A percentile compares a stretch with the other conserved stretches of the same genome.
These are phyloP conservation scores for Flaveria linearis DNA, from an alignment of 129 eudicot species.

Conservation along the genomic window DNA sequence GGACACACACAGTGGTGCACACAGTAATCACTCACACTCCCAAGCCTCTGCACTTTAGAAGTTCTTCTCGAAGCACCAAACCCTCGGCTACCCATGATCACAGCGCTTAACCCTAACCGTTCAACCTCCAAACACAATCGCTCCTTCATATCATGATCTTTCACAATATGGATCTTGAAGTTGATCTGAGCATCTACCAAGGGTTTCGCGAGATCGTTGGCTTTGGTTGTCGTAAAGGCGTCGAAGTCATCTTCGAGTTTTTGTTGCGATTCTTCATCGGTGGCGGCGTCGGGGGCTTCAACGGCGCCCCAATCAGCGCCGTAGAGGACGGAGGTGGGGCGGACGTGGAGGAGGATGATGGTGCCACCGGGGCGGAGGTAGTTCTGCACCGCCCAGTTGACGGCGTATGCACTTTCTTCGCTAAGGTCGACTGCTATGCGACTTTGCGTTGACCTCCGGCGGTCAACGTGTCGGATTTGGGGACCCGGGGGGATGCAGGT, in stretches of 20 bases:
- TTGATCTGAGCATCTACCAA: too few relatives aligned
- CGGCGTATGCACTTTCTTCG: slow-evolving; percentile 83
- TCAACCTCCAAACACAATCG: too few relatives aligned
- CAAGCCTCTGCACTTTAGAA: slow-evolving; percentile 55
- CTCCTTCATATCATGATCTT: too few relatives aligned
- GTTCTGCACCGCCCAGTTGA: slow-evolving; percentile 78
- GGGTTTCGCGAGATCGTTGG: too few relatives aligned
- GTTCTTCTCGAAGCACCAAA: too few relatives aligned
- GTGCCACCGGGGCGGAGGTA: slow-evolving; percentile 79
- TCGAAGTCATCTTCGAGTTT: too few relatives aligned
- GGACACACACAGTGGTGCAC: slow-evolving; percentile 87
- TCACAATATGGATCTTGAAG: too few relatives aligned
- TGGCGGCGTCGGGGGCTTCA: slow-evolving; percentile 22
- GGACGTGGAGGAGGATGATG: slow-evolving; percentile 79
- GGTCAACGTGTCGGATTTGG: slow-evolving; percentile 44
- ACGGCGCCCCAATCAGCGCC: slow-evolving; percentile 82
- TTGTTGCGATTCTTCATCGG: too few relatives aligned
- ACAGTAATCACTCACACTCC: slow-evolving; percentile 84
- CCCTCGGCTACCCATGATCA: too few relatives aligned
- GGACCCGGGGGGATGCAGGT: slow-evolving; percentile 68
- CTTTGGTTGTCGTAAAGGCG: too few relatives aligned
- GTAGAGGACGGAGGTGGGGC: slow-evolving; percentile 74
- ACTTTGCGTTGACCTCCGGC: slow-evolving; percentile 53
- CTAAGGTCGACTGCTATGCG: slow-evolving; percentile 83
- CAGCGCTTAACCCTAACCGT: too few relatives aligned